Base-by-base conservation (phyloP, 768 basidiomycete genomes). In the Cystobasidium ongulense region DNA sequence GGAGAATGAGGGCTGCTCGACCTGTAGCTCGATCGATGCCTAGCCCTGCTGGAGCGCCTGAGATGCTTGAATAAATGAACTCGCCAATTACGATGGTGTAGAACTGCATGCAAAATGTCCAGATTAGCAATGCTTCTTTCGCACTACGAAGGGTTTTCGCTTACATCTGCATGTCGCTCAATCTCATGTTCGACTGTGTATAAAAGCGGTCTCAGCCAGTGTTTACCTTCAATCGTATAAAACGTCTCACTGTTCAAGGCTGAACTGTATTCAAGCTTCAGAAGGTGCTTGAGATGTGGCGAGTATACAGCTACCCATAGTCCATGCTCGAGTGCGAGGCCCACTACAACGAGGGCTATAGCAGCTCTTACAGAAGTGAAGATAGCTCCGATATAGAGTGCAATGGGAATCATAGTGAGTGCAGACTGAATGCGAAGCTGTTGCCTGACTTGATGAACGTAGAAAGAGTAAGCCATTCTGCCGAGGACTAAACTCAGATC, bases 211-310 rank as follows among this genome's bases (percentile, higher is more conserved):
- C 3, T 27, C 57, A 27, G 29, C 5, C 4, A 27, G 23, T 2
- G 4, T 27, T 27, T 27, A 27, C 21, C 29, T 11, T 4, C 29
- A 17, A 7, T 54, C 8, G 52, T 7, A n/a, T 13, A 21, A 29
- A 15, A 27, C 13, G 57, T 29, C 27, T 31, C 29, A 59, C 57
- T 59, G 21, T 59, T 59, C 29, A 59, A 21, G 2, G 57, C 57
- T 29, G 57, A 59, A 23, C 57, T 59, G 57, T 59, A 59, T 23
- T 59, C 57, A 15, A 59, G 57, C 57, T 59, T 59, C 57, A 59
- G 25, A 23, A 29, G 33, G 17, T 23, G 25, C 23, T 59, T 59
- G 4, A 59, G 29, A 15, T 35, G 33, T 15, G 57, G 57, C 11
- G 57, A 59, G 29, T 59, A 59, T 27, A 59, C 57, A 29, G 57